These are phyloP conservation scores for Paxillus involutus DNA, from an alignment of 768 basidiomycete species.

Conservation along the genomic window DNA sequence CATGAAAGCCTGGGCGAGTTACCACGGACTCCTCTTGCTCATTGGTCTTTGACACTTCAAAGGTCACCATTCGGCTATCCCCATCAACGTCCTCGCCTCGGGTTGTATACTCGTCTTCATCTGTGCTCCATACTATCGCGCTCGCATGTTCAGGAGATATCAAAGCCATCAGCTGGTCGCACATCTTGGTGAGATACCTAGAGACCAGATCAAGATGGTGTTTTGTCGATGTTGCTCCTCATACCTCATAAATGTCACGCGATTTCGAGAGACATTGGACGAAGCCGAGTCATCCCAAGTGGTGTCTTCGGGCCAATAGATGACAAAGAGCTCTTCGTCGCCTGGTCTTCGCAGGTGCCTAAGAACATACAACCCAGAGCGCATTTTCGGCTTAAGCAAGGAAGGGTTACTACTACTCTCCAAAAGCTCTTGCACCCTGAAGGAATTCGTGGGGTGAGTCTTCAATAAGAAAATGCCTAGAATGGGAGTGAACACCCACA, in stretches of 20 bases:
- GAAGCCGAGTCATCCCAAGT: conserved; percentile 51
- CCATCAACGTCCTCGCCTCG: conserved; percentile 26
- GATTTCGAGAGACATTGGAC: conserved; percentile 43
- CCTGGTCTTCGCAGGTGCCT: conserved; percentile 5
- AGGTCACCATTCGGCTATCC: conserved; percentile 45
- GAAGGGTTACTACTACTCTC: not conserved
- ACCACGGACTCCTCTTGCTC: conserved; percentile 49
- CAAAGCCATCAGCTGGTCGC: conserved; percentile 51
- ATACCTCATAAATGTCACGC: conserved; percentile 58
- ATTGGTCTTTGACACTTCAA: no score
- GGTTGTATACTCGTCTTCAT: conserved; percentile 12
- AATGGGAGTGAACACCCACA: conserved; percentile 30
- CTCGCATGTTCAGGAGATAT: conserved; percentile 43
- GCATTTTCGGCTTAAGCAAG: conserved; percentile 27
- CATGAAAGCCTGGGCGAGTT: conserved; percentile 42
- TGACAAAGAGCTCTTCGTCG: conserved; percentile 35
- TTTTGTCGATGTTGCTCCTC: not conserved
- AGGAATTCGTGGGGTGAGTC: not conserved
- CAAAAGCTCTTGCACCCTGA: conserved; percentile 4
- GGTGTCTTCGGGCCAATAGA: conserved; percentile 57
- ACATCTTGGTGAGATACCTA: conserved; percentile 55
- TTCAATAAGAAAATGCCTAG: not conserved
- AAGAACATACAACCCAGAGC: conserved; percentile 49
- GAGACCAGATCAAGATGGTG: not conserved
- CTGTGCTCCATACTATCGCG: conserved; percentile 40